Evolutionary conservation across 1,284 basidiomycete genomes (phyloP), one percentile per base, ranked within the genome.

Genomic region (Cryptococcus sp.): DNA sequence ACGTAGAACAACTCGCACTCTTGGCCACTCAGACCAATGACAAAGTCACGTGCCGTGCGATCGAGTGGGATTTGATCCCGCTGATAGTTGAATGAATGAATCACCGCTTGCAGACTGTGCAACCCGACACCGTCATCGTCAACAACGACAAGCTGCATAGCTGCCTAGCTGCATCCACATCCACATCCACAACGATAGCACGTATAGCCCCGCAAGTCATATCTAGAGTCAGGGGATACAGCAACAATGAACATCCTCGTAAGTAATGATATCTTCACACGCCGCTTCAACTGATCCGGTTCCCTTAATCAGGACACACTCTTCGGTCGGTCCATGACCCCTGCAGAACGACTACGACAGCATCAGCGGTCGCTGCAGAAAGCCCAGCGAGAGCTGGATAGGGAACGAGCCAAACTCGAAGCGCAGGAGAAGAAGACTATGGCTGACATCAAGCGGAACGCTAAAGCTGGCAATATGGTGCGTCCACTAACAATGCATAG

Each of bases 351-450:
- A 59, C 83, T 99, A 63, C 88, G 95, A 56, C 91, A 97, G 78
- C 93, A 99, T 78, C 95, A 99, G 77, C 88, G 95, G 43, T 86
- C 93, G 3, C 86, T 99, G 52, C 90, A 93, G 51, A 97, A 98
- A 76, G 95, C 96, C 13, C 93, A 97, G 79, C 87, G 95, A 50
- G 95, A 99, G 78, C 87, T 99, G 49, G 95, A 99, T 78, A 86
- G 96, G 57, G 95, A 99, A 80, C 87, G 93, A 57, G 83, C 84
- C 42, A 99, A 96, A 80, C 87, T 99, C 55, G 96, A 99, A 78
- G 87, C 88, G 73, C 91, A 93, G 76, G 92, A 94, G 82, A 94
- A 93, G 86, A 93, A 93, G 77, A 86, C 93, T 57, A 85, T 94
- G 60, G 82, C 83, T 70, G 96, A 99, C 75, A 99, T 99, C 76